Evolutionary conservation across 768 basidiomycete genomes (phyloP).

Genomic region (Amanita jacksonii): DNA sequence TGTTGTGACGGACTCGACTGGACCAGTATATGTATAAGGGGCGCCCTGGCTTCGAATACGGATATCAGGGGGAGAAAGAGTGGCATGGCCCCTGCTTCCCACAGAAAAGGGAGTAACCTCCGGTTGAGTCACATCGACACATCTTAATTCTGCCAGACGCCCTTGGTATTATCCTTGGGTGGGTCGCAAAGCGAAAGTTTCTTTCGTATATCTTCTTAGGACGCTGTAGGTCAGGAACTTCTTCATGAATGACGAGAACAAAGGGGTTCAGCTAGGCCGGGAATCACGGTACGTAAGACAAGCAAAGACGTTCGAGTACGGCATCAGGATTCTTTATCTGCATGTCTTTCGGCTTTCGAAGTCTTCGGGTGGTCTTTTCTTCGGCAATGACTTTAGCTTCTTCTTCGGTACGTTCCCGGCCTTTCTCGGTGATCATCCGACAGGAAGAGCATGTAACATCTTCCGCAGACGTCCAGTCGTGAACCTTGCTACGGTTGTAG

Average conservation of each 20-base stretch:
- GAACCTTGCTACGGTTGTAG: not conserved
- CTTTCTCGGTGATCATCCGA: conserved; percentile 11
- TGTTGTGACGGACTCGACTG: too few relatives aligned
- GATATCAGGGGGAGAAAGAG: not conserved
- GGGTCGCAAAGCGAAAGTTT: conserved; percentile 16
- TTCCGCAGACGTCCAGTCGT: conserved; percentile 20
- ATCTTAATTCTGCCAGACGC: not conserved
- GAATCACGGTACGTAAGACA: not conserved
- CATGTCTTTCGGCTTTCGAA: not conserved
- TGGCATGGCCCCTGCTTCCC: not conserved
- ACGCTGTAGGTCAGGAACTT: conserved; percentile 14
- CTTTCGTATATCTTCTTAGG: conserved; percentile 18
- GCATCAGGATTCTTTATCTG: conserved; percentile 1
- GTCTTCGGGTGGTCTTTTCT: not conserved
- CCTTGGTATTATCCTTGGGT: conserved; percentile 12
- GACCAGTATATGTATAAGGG: too few relatives aligned
- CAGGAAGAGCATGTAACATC: conserved; percentile 24
- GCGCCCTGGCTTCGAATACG: not conserved
- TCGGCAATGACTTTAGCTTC: not conserved
- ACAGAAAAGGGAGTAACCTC: not conserved
- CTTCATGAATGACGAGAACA: conserved; percentile 21
- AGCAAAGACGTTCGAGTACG: conserved; percentile 8
- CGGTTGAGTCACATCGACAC: not conserved
- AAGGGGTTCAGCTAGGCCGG: conserved; percentile 14
- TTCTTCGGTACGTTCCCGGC: not conserved